phyloP scores from a whole-genome alignment of 2,329 filamentous ascomycete genomes.

The Xylaria digitata region DNA sequence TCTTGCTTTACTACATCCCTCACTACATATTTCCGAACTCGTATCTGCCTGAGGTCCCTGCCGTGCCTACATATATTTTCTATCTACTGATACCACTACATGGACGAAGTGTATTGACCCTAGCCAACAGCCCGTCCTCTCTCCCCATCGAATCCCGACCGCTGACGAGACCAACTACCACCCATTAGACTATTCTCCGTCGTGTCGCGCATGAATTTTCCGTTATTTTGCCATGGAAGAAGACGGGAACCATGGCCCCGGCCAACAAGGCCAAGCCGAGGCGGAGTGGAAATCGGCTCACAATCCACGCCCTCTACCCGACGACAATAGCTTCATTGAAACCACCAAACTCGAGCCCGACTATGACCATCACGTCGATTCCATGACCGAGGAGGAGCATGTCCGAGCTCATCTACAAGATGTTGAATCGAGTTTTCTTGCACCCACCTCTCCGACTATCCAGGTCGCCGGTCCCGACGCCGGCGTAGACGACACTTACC shows the following conservation, averaged over 20 bases:
- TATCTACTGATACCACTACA: background rate
- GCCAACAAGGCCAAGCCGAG: conserved; percentile 14
- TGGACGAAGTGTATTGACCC: background rate
- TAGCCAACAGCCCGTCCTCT: background rate
- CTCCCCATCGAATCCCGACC: background rate
- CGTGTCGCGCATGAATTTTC: conserved; percentile 11
- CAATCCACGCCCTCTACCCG: conserved; percentile 28
- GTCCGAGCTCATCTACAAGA: conserved; percentile 69
- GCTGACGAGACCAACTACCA: background rate
- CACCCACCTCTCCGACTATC: conserved; percentile 68
- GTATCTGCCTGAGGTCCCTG: no score
- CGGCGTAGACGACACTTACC: conserved; percentile 68
- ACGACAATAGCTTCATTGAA: conserved; percentile 49
- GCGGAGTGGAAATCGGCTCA: conserved; percentile 2
- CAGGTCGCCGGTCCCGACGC: conserved; percentile 55
- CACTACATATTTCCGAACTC: no score
- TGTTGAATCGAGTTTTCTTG: conserved; percentile 74
- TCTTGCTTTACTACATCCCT: background rate
- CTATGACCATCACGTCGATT: conserved; percentile 58
- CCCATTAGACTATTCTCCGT: background rate
- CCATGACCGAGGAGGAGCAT: conserved; percentile 62
- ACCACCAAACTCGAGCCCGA: conserved; percentile 47
- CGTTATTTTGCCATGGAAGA: conserved; percentile 38
- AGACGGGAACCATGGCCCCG: conserved; percentile 35
- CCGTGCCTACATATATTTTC: background rate